Base-by-base conservation (phyloP, 805 yeast species). In the Candida boleticola region DNA sequence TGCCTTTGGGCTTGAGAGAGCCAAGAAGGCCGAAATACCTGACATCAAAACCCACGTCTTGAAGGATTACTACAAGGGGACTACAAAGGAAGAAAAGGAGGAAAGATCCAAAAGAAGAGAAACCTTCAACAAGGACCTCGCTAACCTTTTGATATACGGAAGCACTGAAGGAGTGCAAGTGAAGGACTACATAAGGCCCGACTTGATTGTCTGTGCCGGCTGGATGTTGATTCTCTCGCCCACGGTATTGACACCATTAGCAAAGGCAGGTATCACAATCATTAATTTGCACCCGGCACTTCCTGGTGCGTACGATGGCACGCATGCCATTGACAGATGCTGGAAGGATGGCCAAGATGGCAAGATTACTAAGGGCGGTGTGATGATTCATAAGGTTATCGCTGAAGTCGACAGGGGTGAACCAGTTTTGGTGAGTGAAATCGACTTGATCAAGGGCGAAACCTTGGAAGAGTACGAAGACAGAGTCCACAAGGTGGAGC, bases 301-400 rank as follows among this genome's bases (percentile, higher is more conserved):
- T 45, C 99, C 99, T 1, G 96, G 96, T 21, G 89, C 89, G 4
- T 93, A 92, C 70, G 98, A 92, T 44, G 99, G 99, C 4, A 92
- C 95, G 9, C 89, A 88, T 66, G 98, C 99, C 9, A 93, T 93
- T 45, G 97, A 93, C 54, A 74, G 98, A 56, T 96, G 97, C 1
- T 93, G 95, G 92, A 73, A 89, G 54, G 95, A 95, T 10, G 97
- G 97, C 29, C 96, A 90, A 57, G 80, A 79, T 21, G 96, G 96
- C 6, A 76, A 79, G 50, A 79, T 82, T 40, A 52, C 74, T 6
- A 78, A 76, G 49, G 96, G 95, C 13, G 99, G 99, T 1, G 86
- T 93, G 40, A 93, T 93, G 99, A 86, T 93, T 35, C 99, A 93
- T 68, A 80, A 85, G 57, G 98, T 93, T n/a, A 90, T 93, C 52